Conservation (phyloP, 2,329 filamentous ascomycete genomes). For the Pseudonectria foliicola region DNA sequence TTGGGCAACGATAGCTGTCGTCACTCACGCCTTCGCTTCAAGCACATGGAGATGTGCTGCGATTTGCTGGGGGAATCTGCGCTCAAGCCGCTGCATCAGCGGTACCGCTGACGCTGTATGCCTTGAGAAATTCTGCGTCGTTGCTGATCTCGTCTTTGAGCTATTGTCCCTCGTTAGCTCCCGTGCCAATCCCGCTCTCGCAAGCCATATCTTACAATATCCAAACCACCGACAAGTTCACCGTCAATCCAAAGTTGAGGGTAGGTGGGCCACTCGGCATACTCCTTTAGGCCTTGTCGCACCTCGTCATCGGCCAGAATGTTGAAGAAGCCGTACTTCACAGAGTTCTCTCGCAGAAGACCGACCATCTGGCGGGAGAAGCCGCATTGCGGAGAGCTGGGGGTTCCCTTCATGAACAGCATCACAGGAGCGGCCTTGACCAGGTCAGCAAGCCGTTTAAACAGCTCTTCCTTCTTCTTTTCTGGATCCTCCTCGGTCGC, state of each 20-base stretch:
- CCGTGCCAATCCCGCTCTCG: neutral
- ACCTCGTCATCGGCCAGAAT: conserved; percentile 97
- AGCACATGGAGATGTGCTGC: conserved; percentile 3
- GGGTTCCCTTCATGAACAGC: conserved; percentile 98
- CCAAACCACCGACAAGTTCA: conserved; percentile 84
- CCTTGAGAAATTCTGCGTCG: conserved; percentile 73
- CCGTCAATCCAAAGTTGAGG: conserved; percentile 90
- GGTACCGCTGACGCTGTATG: conserved; percentile 53
- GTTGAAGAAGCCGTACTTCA: conserved; percentile 99
- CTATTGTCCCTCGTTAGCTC: conserved; percentile 39
- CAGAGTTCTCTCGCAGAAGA: conserved; percentile 77
- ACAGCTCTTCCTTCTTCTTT: conserved; percentile 74
- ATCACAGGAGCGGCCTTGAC: conserved; percentile 96
- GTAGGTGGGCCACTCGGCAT: conserved; percentile 97
- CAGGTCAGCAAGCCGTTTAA: conserved; percentile 71
- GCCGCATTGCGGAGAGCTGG: conserved; percentile 78
- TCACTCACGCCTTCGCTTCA: conserved; percentile 1
- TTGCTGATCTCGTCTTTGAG: conserved; percentile 89
- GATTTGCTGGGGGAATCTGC: conserved; percentile 7
- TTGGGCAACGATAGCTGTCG: too few species aligned
- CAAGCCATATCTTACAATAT: conserved; percentile 65
- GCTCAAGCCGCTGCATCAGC: conserved; percentile 32
- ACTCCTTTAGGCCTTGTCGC: conserved; percentile 91
- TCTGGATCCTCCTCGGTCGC: conserved; percentile 44
- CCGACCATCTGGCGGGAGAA: conserved; percentile 88